Conservation (phyloP, 305 asterid genomes). For the Fraxinus nigra region DNA sequence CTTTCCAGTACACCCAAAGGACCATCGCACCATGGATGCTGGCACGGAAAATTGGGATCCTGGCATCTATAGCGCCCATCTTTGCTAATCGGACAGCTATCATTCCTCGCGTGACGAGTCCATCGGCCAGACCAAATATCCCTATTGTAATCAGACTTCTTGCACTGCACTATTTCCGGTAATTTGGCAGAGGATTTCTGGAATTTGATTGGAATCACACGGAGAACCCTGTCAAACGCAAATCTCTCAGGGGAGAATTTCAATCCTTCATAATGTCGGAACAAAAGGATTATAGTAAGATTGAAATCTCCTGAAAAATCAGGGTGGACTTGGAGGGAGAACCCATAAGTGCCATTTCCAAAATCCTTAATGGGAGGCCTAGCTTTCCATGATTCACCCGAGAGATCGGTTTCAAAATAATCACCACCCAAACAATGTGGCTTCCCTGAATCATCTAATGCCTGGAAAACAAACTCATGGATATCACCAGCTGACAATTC, state of each 20-base stretch:
- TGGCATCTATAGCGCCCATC: slow-evolving; percentile 89
- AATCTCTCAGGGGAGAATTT: slow-evolving; percentile 67
- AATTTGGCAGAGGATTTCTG: slow-evolving; percentile 33
- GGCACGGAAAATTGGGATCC: slow-evolving; percentile 59
- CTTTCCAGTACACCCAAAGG: slow-evolving; percentile 72
- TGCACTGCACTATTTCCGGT: slow-evolving; percentile 49
- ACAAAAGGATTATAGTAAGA: slow-evolving; percentile 66
- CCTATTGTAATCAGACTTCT: slow-evolving; percentile 45
- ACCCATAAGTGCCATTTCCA: slow-evolving; percentile 69
- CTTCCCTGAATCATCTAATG: slow-evolving; percentile 62
- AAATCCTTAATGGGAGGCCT: slow-evolving; percentile 74
- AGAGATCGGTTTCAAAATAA: slow-evolving; percentile 77
- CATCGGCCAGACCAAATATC: slow-evolving; percentile 90
- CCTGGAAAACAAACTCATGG: slow-evolving; percentile 72
- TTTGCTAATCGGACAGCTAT: slow-evolving; percentile 51
- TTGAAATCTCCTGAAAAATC: slow-evolving; percentile 79
- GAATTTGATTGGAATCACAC: slow-evolving; percentile 53
- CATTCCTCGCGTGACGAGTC: slow-evolving; percentile 79
- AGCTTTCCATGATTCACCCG: slow-evolving; percentile 83
- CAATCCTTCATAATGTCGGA: slow-evolving; percentile 63
- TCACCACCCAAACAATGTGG: slow-evolving; percentile 81
- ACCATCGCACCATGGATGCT: slow-evolving; percentile 77
- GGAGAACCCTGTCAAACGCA: slow-evolving; percentile 59
- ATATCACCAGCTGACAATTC: slow-evolving; percentile 56
- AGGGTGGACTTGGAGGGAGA: slow-evolving; percentile 80